A percentile compares a stretch with the other conserved stretches of the same genome.
Evolutionary conservation across 768 basidiomycete species (phyloP).

Genomic region (Trametes cingulata): DNA sequence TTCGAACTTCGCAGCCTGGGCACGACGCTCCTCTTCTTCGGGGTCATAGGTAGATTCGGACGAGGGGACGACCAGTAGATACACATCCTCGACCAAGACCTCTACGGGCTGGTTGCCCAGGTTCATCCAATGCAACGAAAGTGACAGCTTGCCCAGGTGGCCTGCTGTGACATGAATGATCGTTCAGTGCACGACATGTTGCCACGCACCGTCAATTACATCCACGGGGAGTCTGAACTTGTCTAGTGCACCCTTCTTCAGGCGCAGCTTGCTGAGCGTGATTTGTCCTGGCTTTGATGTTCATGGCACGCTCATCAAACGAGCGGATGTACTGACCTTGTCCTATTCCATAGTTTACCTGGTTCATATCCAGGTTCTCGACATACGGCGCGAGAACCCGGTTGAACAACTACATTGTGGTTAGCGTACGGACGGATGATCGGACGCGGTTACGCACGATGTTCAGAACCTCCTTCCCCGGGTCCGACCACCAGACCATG

Average conservation of each 20-base stretch:
- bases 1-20: conserved; percentile 85
- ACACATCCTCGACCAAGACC: conserved; percentile 90
- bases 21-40: conserved; percentile 81
- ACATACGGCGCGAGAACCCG: conserved; percentile 93
- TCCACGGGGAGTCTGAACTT: conserved; percentile 95
- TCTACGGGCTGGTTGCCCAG: conserved; percentile 89
- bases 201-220: conserved; percentile 76
- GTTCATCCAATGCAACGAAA: conserved; percentile 89
- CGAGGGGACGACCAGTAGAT: conserved; percentile 87
- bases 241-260: conserved; percentile 93
- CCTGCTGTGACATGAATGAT: conserved; percentile 43
- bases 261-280: conserved; percentile 74
- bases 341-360: conserved; percentile 91
- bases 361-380: conserved; percentile 92
- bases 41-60: conserved; percentile 67
- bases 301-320: neutral
- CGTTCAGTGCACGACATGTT: neutral
- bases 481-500: conserved; percentile 86
- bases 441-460: conserved; percentile 50
- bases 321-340: conserved; percentile 53
- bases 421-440: neutral
- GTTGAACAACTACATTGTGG: conserved; percentile 66
- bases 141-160: conserved; percentile 80
- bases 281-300: conserved; percentile 56
- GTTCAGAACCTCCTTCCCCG: conserved; percentile 81